A percentile compares a stretch with the other conserved stretches of the same genome.
These are phyloP conservation scores for Tubosaeta sp. DNA, from an alignment of 768 basidiomycete genomes.

Conservation along the genomic window DNA sequence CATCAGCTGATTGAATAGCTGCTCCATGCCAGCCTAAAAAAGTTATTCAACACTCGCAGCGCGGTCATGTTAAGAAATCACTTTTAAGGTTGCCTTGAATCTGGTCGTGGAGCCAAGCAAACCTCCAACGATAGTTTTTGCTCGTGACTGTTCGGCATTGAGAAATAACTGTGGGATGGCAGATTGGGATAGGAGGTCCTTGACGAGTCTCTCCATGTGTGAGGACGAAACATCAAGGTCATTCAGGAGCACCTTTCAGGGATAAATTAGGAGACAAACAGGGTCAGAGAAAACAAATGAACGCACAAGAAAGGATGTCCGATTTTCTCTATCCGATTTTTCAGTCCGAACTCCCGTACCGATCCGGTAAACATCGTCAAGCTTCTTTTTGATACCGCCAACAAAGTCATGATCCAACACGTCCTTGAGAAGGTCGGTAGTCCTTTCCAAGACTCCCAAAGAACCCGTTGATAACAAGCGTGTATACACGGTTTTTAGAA, in stretches of 20 bases:
- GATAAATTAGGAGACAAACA: background rate
- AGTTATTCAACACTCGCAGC: slow-evolving; percentile 1
- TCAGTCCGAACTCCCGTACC: slow-evolving; percentile 56
- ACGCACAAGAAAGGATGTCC: slow-evolving; percentile 79
- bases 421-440: slow-evolving; percentile 60
- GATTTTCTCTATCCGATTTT: slow-evolving; percentile 75
- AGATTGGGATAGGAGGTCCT: slow-evolving; percentile 54
- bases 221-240: slow-evolving; percentile 90
- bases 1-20: slow-evolving; percentile 92
- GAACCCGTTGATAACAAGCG: slow-evolving; percentile 80
- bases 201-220: slow-evolving; percentile 80
- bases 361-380: slow-evolving; percentile 83
- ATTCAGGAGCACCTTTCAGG: slow-evolving; percentile 74
- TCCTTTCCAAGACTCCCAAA: slow-evolving; percentile 49
- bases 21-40: slow-evolving; percentile 76
- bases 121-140: slow-evolving; percentile 44
- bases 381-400: slow-evolving; percentile 72
- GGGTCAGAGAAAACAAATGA: background rate
- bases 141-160: slow-evolving; percentile 47
- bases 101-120: slow-evolving; percentile 55
- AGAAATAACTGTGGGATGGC: slow-evolving; percentile 66
- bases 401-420: slow-evolving; percentile 82
- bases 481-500: slow-evolving; percentile 79
- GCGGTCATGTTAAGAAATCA: slow-evolving; percentile 28
- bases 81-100: slow-evolving; percentile 72